phyloP scores from a whole-genome alignment of 2,329 filamentous ascomycete genomes.

The Hypoxylon sp. region DNA sequence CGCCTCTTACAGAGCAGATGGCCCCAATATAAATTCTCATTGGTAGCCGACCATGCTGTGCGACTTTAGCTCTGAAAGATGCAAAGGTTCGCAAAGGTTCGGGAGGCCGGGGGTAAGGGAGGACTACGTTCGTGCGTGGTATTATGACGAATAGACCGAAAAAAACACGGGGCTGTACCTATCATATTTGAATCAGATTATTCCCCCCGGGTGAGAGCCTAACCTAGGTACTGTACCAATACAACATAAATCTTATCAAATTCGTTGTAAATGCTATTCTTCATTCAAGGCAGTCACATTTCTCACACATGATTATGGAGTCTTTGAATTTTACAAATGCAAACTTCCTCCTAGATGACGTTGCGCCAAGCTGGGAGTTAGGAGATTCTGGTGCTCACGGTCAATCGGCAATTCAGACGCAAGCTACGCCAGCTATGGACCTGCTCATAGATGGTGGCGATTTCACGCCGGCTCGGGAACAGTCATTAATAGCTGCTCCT shows the following conservation, averaged over 20 bases:
- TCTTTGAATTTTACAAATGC: not conserved
- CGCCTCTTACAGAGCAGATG: not conserved
- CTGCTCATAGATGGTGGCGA: not conserved
- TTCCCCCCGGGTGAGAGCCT: no score
- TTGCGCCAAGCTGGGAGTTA: not conserved
- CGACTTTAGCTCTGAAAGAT: not conserved
- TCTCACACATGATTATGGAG: not conserved
- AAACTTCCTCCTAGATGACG: not conserved
- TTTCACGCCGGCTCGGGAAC: not conserved
- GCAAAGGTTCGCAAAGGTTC: slow-evolving; percentile 5
- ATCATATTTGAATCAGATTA: not conserved
- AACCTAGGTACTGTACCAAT: no score
- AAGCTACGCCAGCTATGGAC: not conserved
- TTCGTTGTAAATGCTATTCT: not conserved
- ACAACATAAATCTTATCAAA: not conserved
- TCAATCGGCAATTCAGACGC: not conserved
- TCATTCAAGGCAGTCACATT: not conserved
- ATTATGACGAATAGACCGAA: no score
- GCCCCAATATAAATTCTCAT: not conserved
- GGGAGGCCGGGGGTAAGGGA: not conserved
- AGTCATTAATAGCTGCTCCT: not conserved
- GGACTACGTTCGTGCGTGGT: no score
- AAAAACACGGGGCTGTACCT: no score
- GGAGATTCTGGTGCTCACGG: not conserved
- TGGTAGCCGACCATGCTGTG: not conserved